phyloP scores from a whole-genome alignment of 768 basidiomycete genomes.

The Mycena vitilis region DNA sequence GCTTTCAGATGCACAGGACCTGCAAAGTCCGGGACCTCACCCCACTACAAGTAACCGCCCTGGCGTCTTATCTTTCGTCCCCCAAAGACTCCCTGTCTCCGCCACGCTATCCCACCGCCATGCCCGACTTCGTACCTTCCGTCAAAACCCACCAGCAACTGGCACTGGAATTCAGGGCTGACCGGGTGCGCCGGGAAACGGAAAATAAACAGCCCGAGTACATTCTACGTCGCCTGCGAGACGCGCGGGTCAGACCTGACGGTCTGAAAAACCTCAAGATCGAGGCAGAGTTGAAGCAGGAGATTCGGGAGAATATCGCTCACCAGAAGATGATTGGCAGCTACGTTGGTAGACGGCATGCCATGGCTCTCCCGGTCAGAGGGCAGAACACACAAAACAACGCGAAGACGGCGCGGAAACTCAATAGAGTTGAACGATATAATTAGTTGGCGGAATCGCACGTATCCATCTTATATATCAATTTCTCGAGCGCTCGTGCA shows the following conservation, averaged over 20 bases:
- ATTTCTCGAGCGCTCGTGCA: neutral
- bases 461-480: constrained; percentile 1
- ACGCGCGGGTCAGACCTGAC: constrained; percentile 55
- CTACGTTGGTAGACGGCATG: constrained; percentile 93
- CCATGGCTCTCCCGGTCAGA: constrained; percentile 92
- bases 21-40: constrained; percentile 86
- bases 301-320: constrained; percentile 90
- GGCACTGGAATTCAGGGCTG: constrained; percentile 53
- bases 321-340: constrained; percentile 95
- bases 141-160: constrained; percentile 54
- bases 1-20: constrained; percentile 90
- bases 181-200: constrained; percentile 44
- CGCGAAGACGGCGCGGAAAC: constrained; percentile 88
- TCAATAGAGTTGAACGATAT: constrained; percentile 85
- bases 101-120: constrained; percentile 74
- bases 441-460: constrained; percentile 37
- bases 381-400: constrained; percentile 95
- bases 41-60: constrained; percentile 86
- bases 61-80: constrained; percentile 95
- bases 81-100: constrained; percentile 80
- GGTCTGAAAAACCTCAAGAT: constrained; percentile 81
- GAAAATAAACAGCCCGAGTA: constrained; percentile 44
- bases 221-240: constrained; percentile 25
- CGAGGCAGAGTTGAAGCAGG: constrained; percentile 86
- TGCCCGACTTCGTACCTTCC: constrained; percentile 61